Conservation (phyloP, 257 asterid species). For the Thymus quinquecostatus region DNA sequence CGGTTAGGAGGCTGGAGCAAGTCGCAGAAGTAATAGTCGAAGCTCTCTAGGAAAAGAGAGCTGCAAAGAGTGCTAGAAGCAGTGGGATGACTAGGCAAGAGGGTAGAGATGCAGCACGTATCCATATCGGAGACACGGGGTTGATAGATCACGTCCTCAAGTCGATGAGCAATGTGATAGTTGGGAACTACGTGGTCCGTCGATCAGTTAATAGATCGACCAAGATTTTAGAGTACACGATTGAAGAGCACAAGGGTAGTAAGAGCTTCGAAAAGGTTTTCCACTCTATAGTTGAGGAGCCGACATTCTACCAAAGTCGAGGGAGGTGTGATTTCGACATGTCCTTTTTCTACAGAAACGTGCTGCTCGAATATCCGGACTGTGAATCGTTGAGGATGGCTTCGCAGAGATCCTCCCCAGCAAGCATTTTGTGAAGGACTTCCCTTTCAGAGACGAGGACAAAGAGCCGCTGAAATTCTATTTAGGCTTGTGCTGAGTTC, state of each 20-base stretch:
- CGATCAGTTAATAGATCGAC: slow-evolving; percentile 69
- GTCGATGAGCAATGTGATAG: slow-evolving; percentile 75
- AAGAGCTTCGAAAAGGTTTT: neutral
- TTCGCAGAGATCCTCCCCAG: slow-evolving; percentile 56
- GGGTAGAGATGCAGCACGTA: slow-evolving; percentile 92
- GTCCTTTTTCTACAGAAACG: slow-evolving; percentile 45
- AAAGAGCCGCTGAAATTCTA: slow-evolving; percentile 70
- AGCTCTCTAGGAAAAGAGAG: slow-evolving; percentile 70
- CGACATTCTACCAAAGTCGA: slow-evolving; percentile 16
- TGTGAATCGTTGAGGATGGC: slow-evolving; percentile 42
- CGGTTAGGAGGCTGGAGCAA: no score
- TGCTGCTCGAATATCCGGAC: slow-evolving; percentile 50
- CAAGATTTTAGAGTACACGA: slow-evolving; percentile 67
- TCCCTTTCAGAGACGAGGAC: slow-evolving; percentile 77
- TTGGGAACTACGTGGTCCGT: slow-evolving; percentile 61
- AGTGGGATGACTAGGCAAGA: slow-evolving; percentile 91
- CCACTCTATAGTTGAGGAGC: slow-evolving; percentile 25
- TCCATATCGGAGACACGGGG: slow-evolving; percentile 90
- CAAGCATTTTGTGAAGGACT: slow-evolving; percentile 79
- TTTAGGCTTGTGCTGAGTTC: slow-evolving; percentile 51
- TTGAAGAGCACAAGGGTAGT: slow-evolving; percentile 55
- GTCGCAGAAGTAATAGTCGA: slow-evolving; percentile 36
- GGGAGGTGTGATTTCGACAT: slow-evolving; percentile 52
- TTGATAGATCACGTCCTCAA: slow-evolving; percentile 85
- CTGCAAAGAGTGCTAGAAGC: slow-evolving; percentile 30